phyloP scores from a whole-genome alignment of 2,329 filamentous ascomycete species.

The Stenocarpella maydis region DNA sequence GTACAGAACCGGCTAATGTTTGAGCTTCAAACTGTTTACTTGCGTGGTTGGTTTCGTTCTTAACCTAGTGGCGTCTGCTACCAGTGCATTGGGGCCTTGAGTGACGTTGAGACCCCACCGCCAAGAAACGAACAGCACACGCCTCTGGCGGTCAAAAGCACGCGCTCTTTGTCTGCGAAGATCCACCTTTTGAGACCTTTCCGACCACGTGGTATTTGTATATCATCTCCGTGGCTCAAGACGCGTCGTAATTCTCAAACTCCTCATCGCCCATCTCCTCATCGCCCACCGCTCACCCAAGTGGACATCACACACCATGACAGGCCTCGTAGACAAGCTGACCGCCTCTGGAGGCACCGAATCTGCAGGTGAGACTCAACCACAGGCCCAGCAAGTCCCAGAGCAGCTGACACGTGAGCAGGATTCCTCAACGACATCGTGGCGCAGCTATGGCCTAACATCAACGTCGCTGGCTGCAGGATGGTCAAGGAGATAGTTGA shows the following conservation, averaged over 20 bases:
- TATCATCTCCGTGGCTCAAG: constrained; percentile 21
- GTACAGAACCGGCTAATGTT: neutral
- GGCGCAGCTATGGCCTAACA: constrained; percentile 58
- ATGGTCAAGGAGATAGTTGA: constrained; percentile 58
- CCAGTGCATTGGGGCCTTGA: neutral
- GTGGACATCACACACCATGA: constrained; percentile 37
- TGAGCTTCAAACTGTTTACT: neutral
- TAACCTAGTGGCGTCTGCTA: neutral
- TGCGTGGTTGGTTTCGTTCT: too few relatives aligned
- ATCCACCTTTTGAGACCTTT: constrained; percentile 22
- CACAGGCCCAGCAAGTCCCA: neutral
- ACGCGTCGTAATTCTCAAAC: neutral
- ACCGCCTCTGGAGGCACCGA: constrained; percentile 49
- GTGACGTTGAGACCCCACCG: constrained; percentile 26
- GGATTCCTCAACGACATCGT: constrained; percentile 58
- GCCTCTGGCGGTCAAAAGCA: constrained; percentile 19
- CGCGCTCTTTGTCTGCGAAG: constrained; percentile 9
- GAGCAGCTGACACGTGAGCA: constrained; percentile 33
- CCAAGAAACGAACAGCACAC: constrained; percentile 25
- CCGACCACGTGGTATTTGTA: constrained; percentile 26
- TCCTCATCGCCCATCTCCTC: neutral
- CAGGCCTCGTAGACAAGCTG: constrained; percentile 47
- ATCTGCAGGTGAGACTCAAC: constrained; percentile 43
- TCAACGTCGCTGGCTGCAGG: constrained; percentile 51
- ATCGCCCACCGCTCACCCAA: constrained; percentile 3